Conservation (phyloP, 2,329 filamentous ascomycete species). For the Cladosporium oxysporum region DNA sequence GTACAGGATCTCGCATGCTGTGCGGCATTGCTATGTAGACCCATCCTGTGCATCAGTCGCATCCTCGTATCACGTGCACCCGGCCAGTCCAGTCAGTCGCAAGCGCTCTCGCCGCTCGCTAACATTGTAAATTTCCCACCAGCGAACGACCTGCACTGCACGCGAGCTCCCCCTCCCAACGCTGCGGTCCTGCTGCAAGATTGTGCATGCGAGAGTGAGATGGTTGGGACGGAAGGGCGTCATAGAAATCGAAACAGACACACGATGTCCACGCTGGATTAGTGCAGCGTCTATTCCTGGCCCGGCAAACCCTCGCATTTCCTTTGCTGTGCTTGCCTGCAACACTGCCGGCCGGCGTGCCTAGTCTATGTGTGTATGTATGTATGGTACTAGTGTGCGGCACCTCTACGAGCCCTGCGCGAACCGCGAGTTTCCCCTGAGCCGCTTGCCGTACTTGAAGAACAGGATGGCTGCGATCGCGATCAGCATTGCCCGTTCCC, state of each 20-base stretch:
- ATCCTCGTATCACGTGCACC: constrained; percentile 30
- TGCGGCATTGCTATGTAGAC: constrained; percentile 21
- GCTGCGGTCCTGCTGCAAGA: constrained; percentile 12
- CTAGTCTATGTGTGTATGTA: background rate
- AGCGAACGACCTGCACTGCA: background rate
- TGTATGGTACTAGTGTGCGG: constrained; percentile 27
- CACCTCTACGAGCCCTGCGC: constrained; percentile 39
- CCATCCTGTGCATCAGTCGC: background rate
- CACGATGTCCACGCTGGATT: background rate
- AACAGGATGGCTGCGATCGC: constrained; percentile 45
- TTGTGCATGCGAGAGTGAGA: constrained; percentile 16
- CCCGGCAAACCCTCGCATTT: background rate
- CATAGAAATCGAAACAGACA: background rate
- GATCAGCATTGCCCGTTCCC: constrained; percentile 27
- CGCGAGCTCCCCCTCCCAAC: constrained; percentile 17
- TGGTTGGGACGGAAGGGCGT: constrained; percentile 13
- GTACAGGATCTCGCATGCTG: constrained; percentile 27
- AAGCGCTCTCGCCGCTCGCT: background rate
- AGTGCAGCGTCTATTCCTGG: constrained; percentile 22
- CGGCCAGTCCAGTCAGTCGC: background rate
- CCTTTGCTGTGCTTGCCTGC: constrained; percentile 7
- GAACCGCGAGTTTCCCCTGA: constrained; percentile 51
- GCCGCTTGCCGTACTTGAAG: constrained; percentile 51
- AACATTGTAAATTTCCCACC: background rate
- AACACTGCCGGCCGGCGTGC: background rate